Evolutionary conservation across 2,329 filamentous ascomycete species (phyloP).

Genomic region (Colletotrichum sp.): DNA sequence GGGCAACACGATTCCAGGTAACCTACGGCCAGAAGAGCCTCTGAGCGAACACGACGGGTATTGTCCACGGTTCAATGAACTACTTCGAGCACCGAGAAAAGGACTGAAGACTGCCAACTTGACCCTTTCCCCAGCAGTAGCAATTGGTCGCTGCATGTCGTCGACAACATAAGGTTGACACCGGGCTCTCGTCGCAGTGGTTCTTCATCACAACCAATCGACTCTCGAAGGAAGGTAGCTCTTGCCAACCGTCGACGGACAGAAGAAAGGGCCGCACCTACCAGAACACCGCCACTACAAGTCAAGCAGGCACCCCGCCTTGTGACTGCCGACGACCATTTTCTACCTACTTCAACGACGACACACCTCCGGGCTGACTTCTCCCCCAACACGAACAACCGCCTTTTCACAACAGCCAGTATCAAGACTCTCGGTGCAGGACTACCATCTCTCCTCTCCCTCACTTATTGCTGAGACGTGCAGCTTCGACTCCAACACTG

Average conservation of each 20-base stretch:
- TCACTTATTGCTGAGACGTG: background rate
- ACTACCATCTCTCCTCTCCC: background rate
- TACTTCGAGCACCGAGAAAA: background rate
- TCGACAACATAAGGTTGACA: background rate
- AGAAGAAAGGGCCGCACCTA: background rate
- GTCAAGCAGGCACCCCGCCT: background rate
- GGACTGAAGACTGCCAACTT: background rate
- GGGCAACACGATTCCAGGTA: background rate
- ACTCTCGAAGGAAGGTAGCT: background rate
- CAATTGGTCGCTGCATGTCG: background rate
- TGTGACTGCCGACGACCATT: background rate
- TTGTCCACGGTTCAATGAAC: background rate
- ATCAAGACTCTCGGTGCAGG: background rate
- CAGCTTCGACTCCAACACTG: background rate
- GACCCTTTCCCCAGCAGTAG: background rate
- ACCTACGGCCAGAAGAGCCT: background rate
- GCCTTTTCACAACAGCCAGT: background rate
- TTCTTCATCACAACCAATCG: background rate
- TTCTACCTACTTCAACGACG: background rate
- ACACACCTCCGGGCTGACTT: background rate
- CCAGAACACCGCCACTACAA: background rate
- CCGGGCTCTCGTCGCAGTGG: too few relatives aligned
- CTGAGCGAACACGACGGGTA: background rate
- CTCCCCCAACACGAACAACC: background rate
- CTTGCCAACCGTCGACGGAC: background rate